These are phyloP conservation scores for Sanghuangporus weigelae DNA, from an alignment of 1,284 basidiomycete genomes.

Conservation along the genomic window DNA sequence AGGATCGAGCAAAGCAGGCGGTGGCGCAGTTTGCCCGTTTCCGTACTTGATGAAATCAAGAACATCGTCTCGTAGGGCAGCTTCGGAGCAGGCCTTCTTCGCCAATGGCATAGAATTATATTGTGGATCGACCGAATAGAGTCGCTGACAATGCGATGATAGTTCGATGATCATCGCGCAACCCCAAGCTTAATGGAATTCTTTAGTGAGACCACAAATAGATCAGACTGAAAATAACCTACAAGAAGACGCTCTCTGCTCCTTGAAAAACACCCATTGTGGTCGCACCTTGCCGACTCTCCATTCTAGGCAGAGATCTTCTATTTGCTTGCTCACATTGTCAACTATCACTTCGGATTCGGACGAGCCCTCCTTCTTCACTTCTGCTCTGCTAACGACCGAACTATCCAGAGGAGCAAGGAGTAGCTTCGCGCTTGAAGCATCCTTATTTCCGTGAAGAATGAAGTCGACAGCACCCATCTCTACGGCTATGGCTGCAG, in stretches of 20 bases:
- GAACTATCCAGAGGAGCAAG: constrained; percentile 32
- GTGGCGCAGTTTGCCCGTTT: constrained; percentile 35
- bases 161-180: constrained; percentile 50
- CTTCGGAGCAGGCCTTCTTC: constrained; percentile 44
- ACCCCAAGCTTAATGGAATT: constrained; percentile 39
- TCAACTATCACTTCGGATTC: constrained; percentile 19
- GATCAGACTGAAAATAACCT: constrained; percentile 21
- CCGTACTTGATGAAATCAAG: constrained; percentile 52
- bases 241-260: constrained; percentile 42
- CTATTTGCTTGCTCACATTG: constrained; percentile 36
- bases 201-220: not conserved
- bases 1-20: not conserved
- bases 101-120: constrained; percentile 40
- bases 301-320: constrained; percentile 48
- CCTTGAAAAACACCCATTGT: constrained; percentile 45
- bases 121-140: constrained; percentile 44
- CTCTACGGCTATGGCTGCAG: constrained; percentile 47
- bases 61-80: constrained; percentile 45
- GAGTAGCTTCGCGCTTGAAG: constrained; percentile 27
- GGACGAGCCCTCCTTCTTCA: constrained; percentile 19
- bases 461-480: constrained; percentile 58
- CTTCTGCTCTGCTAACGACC: constrained; percentile 11
- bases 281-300: constrained; percentile 41
- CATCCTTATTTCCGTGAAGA: constrained; percentile 34
- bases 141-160: constrained; percentile 38